These are phyloP conservation scores for Phytopythium mirpurense DNA, from an alignment of 352 stramenopile species.

Conservation along the genomic window DNA sequence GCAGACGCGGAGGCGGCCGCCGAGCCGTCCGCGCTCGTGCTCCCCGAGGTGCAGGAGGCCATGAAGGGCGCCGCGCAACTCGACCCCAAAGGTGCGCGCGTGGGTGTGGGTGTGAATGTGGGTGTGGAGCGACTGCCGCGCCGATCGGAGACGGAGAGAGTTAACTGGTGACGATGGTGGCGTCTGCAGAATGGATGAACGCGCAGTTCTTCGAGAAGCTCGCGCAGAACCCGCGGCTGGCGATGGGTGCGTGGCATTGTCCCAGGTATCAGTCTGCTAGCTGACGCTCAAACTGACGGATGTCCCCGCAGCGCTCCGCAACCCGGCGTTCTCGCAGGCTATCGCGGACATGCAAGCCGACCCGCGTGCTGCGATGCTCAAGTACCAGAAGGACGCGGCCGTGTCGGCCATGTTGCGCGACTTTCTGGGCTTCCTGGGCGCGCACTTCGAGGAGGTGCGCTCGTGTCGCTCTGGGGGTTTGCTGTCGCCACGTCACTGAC, in stretches of 20 bases:
- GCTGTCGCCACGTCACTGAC: not conserved
- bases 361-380: constrained; percentile 42
- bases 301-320: constrained; percentile 37
- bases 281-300: not conserved
- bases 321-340: constrained; percentile 58
- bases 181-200: constrained; percentile 69
- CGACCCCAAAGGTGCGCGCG: constrained; percentile 45
- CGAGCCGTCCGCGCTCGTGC: constrained; percentile 34
- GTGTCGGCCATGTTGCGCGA: constrained; percentile 58
- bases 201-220: constrained; percentile 68
- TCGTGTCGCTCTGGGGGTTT: not conserved
- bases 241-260: constrained; percentile 23
- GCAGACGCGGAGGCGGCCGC: constrained; percentile 14
- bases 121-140: too few relatives aligned
- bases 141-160: too few relatives aligned
- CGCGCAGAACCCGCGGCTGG: constrained; percentile 41
- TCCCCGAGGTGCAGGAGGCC: constrained; percentile 71
- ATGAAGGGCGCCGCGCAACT: constrained; percentile 55
- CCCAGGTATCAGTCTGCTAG: not conserved
- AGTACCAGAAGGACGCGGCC: constrained; percentile 61
- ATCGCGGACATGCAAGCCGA: constrained; percentile 72
- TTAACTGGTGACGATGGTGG: not conserved
- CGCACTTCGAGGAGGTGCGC: constrained; percentile 74
- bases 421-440: constrained; percentile 68
- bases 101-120: not conserved